These are phyloP conservation scores for Phytophthora citricola DNA, from an alignment of 352 stramenopile genomes.

Conservation along the genomic window DNA sequence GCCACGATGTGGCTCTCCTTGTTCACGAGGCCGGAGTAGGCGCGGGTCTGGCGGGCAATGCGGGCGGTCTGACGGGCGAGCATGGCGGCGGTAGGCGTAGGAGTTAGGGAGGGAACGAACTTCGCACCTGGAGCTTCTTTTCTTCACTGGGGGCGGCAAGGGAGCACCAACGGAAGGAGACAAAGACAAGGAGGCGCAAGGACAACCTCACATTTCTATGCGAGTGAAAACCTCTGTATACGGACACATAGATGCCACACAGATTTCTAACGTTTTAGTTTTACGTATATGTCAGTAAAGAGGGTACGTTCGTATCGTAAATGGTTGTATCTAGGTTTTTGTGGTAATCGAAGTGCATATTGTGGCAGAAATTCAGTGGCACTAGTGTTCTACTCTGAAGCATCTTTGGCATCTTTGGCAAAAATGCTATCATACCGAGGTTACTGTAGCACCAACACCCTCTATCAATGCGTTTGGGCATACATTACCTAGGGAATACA, in stretches of 20 bases:
- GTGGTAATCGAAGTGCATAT: not conserved
- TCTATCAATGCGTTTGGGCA: no score
- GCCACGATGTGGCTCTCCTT: constrained; percentile 65
- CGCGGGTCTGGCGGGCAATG: constrained; percentile 47
- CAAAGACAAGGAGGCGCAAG: constrained; percentile 19
- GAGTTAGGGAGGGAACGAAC: constrained; percentile 21
- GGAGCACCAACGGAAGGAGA: constrained; percentile 22
- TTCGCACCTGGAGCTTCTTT: constrained; percentile 31
- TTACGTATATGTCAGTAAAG: not conserved
- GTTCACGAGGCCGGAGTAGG: constrained; percentile 70
- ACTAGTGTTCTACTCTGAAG: not conserved
- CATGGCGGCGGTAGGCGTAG: constrained; percentile 38
- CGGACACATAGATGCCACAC: not conserved
- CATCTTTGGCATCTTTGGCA: no score
- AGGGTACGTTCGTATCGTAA: not conserved
- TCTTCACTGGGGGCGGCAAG: constrained; percentile 30
- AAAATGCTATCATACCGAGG: no score
- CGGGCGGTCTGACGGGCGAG: constrained; percentile 55
- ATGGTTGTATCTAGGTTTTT: not conserved
- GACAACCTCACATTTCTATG: constrained; percentile 15
- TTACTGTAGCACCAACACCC: no score
- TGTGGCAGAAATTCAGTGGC: not conserved
- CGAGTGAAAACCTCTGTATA: not conserved
- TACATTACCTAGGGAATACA: no score
- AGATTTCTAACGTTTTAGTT: no score